Evolutionary conservation across 108 stramenopile species (phyloP).

Genomic region (Schizochytrium sp.): DNA sequence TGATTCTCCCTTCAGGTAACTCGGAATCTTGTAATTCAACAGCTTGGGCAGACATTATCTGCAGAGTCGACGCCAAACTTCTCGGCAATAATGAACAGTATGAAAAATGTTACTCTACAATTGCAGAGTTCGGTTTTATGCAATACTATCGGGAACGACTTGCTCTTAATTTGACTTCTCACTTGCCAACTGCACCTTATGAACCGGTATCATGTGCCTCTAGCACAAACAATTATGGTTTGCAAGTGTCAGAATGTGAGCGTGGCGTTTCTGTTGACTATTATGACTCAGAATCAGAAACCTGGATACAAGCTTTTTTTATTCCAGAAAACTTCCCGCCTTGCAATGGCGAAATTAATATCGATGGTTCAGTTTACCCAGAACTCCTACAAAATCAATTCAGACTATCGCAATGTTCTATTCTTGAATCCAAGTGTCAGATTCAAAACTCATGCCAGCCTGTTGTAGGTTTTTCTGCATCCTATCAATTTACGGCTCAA

Average conservation of each 20-base stretch:
- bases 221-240: neutral
- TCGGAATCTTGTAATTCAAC: neutral
- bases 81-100: neutral
- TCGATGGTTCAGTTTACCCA: neutral
- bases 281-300: neutral
- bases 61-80: neutral
- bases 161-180: neutral
- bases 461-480: neutral
- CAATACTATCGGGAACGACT: conserved; percentile 32
- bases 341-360: neutral
- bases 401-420: neutral
- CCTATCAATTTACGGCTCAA: neutral
- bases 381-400: neutral
- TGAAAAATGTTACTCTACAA: neutral
- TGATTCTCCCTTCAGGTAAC: neutral
- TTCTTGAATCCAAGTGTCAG: conserved; percentile 6
- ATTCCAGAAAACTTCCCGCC: conserved; percentile 20
- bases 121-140: conserved; percentile 6
- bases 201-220: neutral
- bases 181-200: neutral
- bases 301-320: conserved; percentile 38
- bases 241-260: neutral
- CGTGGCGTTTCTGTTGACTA: conserved; percentile 47
- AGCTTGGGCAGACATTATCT: neutral
- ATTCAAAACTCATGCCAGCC: neutral